Base-by-base conservation (phyloP, 1,284 basidiomycete species). In the Rugiboletus extremiorientalis region DNA sequence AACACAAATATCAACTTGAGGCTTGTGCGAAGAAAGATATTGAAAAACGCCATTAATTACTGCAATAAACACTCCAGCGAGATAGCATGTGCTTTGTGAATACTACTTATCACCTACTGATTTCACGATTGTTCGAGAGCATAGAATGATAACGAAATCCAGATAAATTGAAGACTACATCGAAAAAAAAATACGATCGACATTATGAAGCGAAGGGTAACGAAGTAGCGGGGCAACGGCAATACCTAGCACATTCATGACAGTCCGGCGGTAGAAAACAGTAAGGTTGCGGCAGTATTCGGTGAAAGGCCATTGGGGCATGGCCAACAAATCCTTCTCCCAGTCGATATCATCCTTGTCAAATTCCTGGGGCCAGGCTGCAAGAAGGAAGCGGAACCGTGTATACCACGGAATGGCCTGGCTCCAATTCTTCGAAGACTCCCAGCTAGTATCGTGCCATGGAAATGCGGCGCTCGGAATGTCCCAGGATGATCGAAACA, bases 381-480 rank as follows among this genome's bases (percentile, higher is more conserved):
- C 30, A 2, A 60, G 45, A 14, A 61, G 37, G 4, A 23, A 33
- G 1, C 37, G 22, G 25, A 61, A 54, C 0, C 28, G 25, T 1
- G 48, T 54, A 11, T 59, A 59, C 60, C 60, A 61, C 0, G 36
- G 60, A 9, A 61, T n/a, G 7, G 60, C 55, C 15, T 37, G 43
- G 5, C 12, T 52, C 59, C 40, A 46, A 5, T 57, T 38, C 4
- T 4, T 5, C 3, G 50, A 27, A 1, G 12, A 47, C 16, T 60
- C 46, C 50, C 59, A 61, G 2, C 15, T 25, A 0, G 25, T 14
- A 12, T 60, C 53, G n/a, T 60, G 58, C 50, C 57, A 59, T 4
- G 37, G 59, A 7, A 60, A 61, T 2, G 16, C 16, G 1, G 4
- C 20, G 3, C 5, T 46, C 0, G 53, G 49, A 3, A 60, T 37